Conservation (phyloP, 2,329 filamentous ascomycete species). For the Aureobasidium pullulans region DNA sequence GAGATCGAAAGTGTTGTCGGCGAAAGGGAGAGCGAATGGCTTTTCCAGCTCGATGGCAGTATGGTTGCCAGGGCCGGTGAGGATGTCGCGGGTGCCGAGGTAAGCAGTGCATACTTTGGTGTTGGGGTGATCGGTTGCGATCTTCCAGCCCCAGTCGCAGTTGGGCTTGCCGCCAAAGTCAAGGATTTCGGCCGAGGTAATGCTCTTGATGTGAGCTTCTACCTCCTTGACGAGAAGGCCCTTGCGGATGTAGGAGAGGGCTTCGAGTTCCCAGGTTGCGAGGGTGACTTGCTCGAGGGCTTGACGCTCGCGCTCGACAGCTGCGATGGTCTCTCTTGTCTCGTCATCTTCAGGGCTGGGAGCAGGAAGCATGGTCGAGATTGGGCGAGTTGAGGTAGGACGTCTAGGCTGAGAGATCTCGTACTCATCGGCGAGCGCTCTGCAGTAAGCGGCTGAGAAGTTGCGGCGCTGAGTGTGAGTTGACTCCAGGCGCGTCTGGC, state of each 20-base stretch:
- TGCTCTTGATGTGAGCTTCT: slow-evolving; percentile 28
- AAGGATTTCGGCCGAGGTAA: slow-evolving; percentile 57
- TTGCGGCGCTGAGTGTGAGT: slow-evolving; percentile 76
- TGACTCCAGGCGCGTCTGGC: slow-evolving; percentile 77
- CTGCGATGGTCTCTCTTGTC: slow-evolving; percentile 25
- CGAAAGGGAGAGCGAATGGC: slow-evolving; percentile 77
- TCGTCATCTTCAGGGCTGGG: slow-evolving; percentile 22
- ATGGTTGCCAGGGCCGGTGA: slow-evolving; percentile 82
- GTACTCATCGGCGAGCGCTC: slow-evolving; percentile 78
- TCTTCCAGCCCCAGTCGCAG: slow-evolving; percentile 95
- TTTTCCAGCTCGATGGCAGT: slow-evolving; percentile 53
- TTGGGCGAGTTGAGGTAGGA: slow-evolving; percentile 35
- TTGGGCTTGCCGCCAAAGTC: slow-evolving; percentile 79
- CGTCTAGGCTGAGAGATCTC: slow-evolving; percentile 53
- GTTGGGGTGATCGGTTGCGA: slow-evolving; percentile 76
- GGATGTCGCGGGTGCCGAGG: slow-evolving; percentile 57
- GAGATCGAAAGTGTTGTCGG: slow-evolving; percentile 79
- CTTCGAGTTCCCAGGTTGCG: slow-evolving; percentile 56
- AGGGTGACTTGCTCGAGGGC: slow-evolving; percentile 63
- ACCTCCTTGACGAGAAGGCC: slow-evolving; percentile 53
- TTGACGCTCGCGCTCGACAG: slow-evolving; percentile 67
- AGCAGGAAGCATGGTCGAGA: slow-evolving; percentile 36
- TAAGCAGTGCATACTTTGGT: slow-evolving; percentile 68
- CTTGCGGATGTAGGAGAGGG: slow-evolving; percentile 52
- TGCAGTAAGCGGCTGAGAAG: slow-evolving; percentile 63